Conservation (phyloP, 331 rosid species). For the Stylosanthes scabra region DNA sequence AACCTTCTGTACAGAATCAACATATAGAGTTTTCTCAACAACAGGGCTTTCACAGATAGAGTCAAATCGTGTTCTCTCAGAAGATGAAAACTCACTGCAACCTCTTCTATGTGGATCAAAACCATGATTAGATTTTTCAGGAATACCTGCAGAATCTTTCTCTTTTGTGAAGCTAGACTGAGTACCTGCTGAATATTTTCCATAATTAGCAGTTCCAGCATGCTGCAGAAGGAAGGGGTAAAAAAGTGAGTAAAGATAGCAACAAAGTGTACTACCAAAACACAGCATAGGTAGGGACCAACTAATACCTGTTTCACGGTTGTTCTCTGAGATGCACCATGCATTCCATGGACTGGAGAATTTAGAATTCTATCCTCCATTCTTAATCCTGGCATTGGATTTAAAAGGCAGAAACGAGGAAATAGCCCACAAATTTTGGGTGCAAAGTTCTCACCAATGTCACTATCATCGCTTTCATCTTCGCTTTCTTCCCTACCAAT, state of each 20-base stretch:
- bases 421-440: constrained; percentile 65
- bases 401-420: constrained; percentile 68
- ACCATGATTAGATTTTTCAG: constrained; percentile 44
- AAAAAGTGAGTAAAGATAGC: constrained; percentile 5
- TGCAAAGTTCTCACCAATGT: constrained; percentile 51
- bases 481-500: constrained; percentile 53
- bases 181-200: constrained; percentile 38
- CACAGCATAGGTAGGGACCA: constrained; percentile 1
- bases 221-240: constrained; percentile 43
- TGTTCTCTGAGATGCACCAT: constrained; percentile 49
- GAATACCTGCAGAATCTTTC: constrained; percentile 38
- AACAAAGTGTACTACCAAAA: not conserved
- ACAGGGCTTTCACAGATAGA: constrained; percentile 57
- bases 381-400: constrained; percentile 71
- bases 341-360: constrained; percentile 53
- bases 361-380: constrained; percentile 46
- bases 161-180: constrained; percentile 45
- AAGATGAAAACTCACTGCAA: constrained; percentile 36
- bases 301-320: constrained; percentile 53
- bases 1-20: constrained; percentile 65
- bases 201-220: constrained; percentile 45
- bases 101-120: constrained; percentile 54
- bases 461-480: constrained; percentile 49
- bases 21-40: constrained; percentile 82
- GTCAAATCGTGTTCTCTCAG: constrained; percentile 46